Evolutionary conservation across 2,329 filamentous ascomycete species (phyloP), one percentile per base, ranked within the genome.

Genomic region (Anisogramma anomala): DNA sequence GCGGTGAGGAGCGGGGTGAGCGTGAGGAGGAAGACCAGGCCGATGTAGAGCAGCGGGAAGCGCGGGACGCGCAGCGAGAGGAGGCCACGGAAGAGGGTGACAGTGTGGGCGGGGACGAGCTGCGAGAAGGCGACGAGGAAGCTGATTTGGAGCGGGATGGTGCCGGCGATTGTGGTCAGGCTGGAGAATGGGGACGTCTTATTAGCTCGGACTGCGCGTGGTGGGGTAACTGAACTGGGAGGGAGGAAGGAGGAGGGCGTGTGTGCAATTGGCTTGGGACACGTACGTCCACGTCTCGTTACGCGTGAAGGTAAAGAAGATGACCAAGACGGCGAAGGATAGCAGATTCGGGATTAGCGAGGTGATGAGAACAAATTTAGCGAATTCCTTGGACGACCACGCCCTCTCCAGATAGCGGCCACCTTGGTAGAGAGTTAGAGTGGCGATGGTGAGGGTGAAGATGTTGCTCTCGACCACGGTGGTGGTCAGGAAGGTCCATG

Each of bases 51-150:
- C 65, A 94, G 66, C 9, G 76, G 77, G 52, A 79, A 77, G 35
- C 74, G 67, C 14, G 77, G 77, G 41, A 98, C 87, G 51, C 89
- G 84, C 60, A 96, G 78, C 46, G 91, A 94, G 45, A 96, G 60
- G 47, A 94, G 67, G 49, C 87, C 87, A 49, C 83, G 82, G 66
- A 94, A 89, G 44, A 98, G 76, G 4, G 89, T 91, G 39, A 96
- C 89, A 9, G 91, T 98, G 62, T 98, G 91, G 48, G 94, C 88
- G 17, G 91, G 91, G 26, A 96, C 83, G 36, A 98, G 84, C 63
- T 98, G 91, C 65, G 94, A 96, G 65, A 96, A 94, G 41, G 89
- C 85, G 53, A 96, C 85, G 47, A 98, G 82, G 66, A 96, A 96
- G 47, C 84, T 81, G 34, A 91, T 87, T 61, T 95, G 89, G 43